Evolutionary conservation across 345 rosid genomes (phyloP).

Genomic region (Acer yangbiense): DNA sequence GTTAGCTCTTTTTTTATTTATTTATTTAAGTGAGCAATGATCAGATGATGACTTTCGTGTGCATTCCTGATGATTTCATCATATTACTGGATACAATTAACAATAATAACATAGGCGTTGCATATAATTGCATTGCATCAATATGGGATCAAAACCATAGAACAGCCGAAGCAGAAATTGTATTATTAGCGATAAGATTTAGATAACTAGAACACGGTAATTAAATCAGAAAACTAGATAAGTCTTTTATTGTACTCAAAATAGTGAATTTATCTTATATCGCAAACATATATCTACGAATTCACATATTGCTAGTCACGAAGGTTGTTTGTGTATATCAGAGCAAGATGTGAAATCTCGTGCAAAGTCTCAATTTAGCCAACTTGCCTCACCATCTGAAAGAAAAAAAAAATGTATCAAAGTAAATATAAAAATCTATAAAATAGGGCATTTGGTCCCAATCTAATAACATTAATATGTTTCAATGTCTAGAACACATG

Average conservation of each 20-base stretch:
- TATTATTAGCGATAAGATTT: constrained; percentile 5
- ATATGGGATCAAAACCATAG: not conserved
- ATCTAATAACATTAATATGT: not conserved
- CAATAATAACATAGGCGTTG: not conserved
- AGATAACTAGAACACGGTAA: not conserved
- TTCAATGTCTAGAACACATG: no score
- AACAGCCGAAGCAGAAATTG: not conserved
- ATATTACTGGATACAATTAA: not conserved
- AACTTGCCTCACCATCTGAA: constrained; percentile 29
- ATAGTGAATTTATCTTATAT: not conserved
- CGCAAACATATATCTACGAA: not conserved
- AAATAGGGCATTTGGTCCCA: no score
- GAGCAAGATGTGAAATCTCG: not conserved
- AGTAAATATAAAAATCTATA: not conserved
- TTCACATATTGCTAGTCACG: not conserved
- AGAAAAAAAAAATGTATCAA: not conserved
- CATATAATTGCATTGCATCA: not conserved
- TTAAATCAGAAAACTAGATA: not conserved
- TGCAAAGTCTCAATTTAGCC: constrained; percentile 8
- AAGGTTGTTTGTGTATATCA: not conserved
- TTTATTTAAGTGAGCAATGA: not conserved
- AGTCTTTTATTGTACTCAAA: not conserved
- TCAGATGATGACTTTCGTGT: not conserved
- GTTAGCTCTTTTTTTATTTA: no score
- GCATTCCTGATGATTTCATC: not conserved